Percentiles rank a stretch among this genome's conserved stretches.
phyloP scores from a whole-genome alignment of 2,329 filamentous ascomycete genomes.

The Claviceps pazoutovae region DNA sequence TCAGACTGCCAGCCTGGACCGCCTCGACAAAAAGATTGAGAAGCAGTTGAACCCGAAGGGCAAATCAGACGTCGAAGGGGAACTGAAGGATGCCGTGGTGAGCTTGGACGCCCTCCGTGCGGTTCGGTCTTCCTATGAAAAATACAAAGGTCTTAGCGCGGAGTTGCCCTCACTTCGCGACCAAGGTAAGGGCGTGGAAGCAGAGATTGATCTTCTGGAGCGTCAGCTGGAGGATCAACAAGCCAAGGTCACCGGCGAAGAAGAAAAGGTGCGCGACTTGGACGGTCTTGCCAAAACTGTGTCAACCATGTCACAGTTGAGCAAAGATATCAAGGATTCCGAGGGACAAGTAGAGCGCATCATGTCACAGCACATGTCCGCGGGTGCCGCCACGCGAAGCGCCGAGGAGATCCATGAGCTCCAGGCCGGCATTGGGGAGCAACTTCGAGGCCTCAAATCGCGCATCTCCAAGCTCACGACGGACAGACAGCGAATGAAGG shows the following conservation, averaged over 20 bases:
- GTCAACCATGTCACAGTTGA: slow-evolving; percentile 56
- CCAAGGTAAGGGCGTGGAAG: slow-evolving; percentile 47
- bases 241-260: slow-evolving; percentile 46
- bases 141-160: slow-evolving; percentile 52
- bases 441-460: slow-evolving; percentile 49
- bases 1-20: slow-evolving; percentile 41
- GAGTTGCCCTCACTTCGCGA: slow-evolving; percentile 58
- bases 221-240: slow-evolving; percentile 55
- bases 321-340: slow-evolving; percentile 57
- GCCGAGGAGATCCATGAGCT: slow-evolving; percentile 76
- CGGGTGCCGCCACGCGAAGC: slow-evolving; percentile 45
- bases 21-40: slow-evolving; percentile 53
- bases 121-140: slow-evolving; percentile 57
- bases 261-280: slow-evolving; percentile 54
- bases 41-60: slow-evolving; percentile 47
- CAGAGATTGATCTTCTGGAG: slow-evolving; percentile 46
- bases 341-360: slow-evolving; percentile 63
- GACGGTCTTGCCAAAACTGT: slow-evolving; percentile 68
- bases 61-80: slow-evolving; percentile 46
- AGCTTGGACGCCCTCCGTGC: slow-evolving; percentile 46
- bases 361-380: slow-evolving; percentile 59
- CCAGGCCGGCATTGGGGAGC: slow-evolving; percentile 51
- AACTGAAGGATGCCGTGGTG: slow-evolving; percentile 36
- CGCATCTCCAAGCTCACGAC: slow-evolving; percentile 49
- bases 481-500: slow-evolving; percentile 59